Conservation (phyloP, 2,329 filamentous ascomycete genomes). For the Cladosporium phlei region DNA sequence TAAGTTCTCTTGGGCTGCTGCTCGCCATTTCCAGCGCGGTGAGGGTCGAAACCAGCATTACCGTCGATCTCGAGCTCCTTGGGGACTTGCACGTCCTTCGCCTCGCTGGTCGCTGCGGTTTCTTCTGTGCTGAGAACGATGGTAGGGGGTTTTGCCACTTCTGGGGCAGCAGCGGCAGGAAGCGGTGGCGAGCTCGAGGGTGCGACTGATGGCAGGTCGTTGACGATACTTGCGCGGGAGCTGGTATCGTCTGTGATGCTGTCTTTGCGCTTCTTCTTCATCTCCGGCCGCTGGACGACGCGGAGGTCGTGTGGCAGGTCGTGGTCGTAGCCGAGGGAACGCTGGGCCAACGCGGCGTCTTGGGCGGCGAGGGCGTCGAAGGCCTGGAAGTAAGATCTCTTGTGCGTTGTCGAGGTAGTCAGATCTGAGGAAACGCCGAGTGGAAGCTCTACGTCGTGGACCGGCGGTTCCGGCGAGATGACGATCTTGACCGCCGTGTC, state of each 20-base stretch:
- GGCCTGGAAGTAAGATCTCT: conserved; percentile 1
- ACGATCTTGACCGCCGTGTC: conserved; percentile 2
- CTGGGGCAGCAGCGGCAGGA: neutral
- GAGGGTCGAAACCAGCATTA: conserved; percentile 10
- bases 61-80: conserved; percentile 9
- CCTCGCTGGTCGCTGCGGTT: neutral
- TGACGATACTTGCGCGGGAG: neutral
- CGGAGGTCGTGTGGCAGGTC: too few relatives aligned
- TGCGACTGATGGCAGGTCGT: neutral
- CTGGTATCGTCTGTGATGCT: conserved; percentile 8
- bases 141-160: neutral
- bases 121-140: neutral
- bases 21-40: neutral
- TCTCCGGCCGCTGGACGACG: neutral
- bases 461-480: neutral
- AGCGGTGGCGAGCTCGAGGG: neutral
- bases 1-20: neutral
- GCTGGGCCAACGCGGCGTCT: conserved; percentile 1
- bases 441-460: neutral
- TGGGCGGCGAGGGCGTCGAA: conserved; percentile 3
- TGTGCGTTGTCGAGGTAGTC: neutral
- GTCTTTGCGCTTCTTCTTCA: conserved; percentile 9
- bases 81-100: neutral
- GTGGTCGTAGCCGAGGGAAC: conserved; percentile 1
- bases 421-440: neutral